Base-by-base conservation (phyloP, 768 basidiomycete genomes). In the Arthromyces matolae region DNA sequence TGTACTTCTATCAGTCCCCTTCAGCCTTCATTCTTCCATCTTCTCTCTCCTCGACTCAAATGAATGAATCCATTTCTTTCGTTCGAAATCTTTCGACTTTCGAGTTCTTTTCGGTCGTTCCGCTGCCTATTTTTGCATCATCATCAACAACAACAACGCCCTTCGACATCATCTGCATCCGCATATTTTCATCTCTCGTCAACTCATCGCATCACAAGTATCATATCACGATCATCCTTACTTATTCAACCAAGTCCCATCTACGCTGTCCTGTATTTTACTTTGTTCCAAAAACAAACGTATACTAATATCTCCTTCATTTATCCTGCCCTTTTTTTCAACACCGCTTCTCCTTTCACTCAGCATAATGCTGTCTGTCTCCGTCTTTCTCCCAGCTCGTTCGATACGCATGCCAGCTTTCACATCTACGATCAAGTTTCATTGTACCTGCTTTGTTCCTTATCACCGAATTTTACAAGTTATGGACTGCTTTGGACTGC, bases 1-100 rank as follows among this genome's bases (percentile, higher is more conserved):
- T 69, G 69, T 65, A 66, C 64, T 57, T 65, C 57, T 55, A n/a
- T n/a, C n/a, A 66, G 57, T 16, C 55, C 35, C 19, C 41, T 49
- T 10, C 46, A 47, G 23, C 42, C 42, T 24, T 34, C 47, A 16
- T 25, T 36, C 8, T 43, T 49, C 14, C 41, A 42, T 4, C 34
- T 29, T 6, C 38, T 40, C 32, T 33, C 46, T 5, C 39, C 25
- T 29, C 35, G 45, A n/a, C 49, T 42, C 33, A 31, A 29, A 37
- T 48, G 47, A 48, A 34, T 24, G 16, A 19, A 4, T 39, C 29
- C n/a, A n/a, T 31, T 36, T 29, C 14, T 18, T 42, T 22, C 41
- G 8, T 22, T 23, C 20, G 14, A 28, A 29, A 18, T 27, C 18
- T 34, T 45, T 43, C 36, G 36, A 28, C 10, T 29, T 39, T 20